Base-by-base conservation (phyloP, 2,329 filamentous ascomycete genomes). In the Neonectria hederae region DNA sequence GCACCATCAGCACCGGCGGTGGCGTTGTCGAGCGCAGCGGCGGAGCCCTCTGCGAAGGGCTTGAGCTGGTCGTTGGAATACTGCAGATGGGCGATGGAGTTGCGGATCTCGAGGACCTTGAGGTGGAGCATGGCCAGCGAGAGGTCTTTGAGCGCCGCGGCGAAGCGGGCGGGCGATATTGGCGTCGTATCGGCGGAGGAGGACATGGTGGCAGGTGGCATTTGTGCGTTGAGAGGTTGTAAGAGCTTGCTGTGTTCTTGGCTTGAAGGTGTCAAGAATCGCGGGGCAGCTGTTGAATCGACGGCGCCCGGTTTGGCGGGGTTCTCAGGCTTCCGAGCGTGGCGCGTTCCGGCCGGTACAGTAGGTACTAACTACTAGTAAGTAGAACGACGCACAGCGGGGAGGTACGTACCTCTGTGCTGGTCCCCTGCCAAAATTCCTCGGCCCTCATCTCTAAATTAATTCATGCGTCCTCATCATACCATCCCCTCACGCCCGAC, bases 31-130 rank as follows among this genome's bases (percentile, higher is more conserved):
- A 72, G 19, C n/a, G 80, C 74, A 0, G 78, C 73, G 3, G 76
- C 77, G 22, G 75, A 73, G 28, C 83, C 84, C 14, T 88, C 84
- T 60, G 90, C 89, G 71, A 87, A 93, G 35, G 90, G 90, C 59
- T 85, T 83, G 63, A 94, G 88, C 76, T 94, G 88, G 67, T 86
- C 85, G 80, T 94, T 94, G 67, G 89, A 92, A 77, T 89, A 89
- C 73, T 90, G 86, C 26, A 94, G 88, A 78, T 94, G 91, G 24
- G 86, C 84, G 75, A 94, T 90, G 71, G 84, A 88, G 84, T 93
- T 94, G 76, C 87, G 88, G 66, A 94, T 84, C 77, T 94, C 92
- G 75, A 91, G 86, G 63, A 90, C 87, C 79, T 94, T 94, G 78
- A 91, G 84, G 79, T 91, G 89, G 7, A 94, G 88, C 62, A 85